Evolutionary conservation across 192 early-diverging fungal species (phyloP), one percentile per base, ranked within the genome.

Genomic region (Jimgerdemannia flammicorona): DNA sequence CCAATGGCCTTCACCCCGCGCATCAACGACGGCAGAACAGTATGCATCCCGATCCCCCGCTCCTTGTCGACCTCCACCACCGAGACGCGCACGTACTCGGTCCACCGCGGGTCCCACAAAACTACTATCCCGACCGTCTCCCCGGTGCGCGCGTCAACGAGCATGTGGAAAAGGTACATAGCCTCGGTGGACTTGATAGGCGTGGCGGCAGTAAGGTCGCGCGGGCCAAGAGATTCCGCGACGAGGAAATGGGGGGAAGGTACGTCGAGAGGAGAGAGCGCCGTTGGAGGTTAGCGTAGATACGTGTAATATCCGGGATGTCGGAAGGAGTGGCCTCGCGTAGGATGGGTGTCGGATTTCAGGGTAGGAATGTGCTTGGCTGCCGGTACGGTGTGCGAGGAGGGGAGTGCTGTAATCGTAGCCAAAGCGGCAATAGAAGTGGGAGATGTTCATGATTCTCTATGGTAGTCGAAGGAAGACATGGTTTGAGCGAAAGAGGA

Each of bases 371-470:
- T 59, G 49, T 59, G 49, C 49, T 59, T 59, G 49, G 8, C 49
- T 10, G 14, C 8, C 49, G 49, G 49, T 14, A 59, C 49, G 49
- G 49, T 6, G 14, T 0, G 49, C 49, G 8, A 59, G 14, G 49
- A 59, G 49, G 6, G 49, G 49, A 6, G 49, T 41, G 3, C 67
- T 75, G 69, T 80, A 80, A 41, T 80, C 79, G 72, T 80, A 80
- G 17, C 79, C 79, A 65, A 80, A 80, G 66, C 77, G 75, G 19
- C 71, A 72, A 19, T 80, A 80, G 44, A 77, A 80, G 44, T 80
- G 44, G 17, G 69, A 65, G 72, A 80, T 80, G 0, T 75, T 75
- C 1, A 73, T 65, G 49, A 80, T 76, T 68, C 73, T 72, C 44
- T 76, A 76, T 64, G 76, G 70, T 4, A 77, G 49, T 59, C 8